These are phyloP conservation scores for Lactarius hatsudake DNA, from an alignment of 768 basidiomycete species.

Conservation along the genomic window DNA sequence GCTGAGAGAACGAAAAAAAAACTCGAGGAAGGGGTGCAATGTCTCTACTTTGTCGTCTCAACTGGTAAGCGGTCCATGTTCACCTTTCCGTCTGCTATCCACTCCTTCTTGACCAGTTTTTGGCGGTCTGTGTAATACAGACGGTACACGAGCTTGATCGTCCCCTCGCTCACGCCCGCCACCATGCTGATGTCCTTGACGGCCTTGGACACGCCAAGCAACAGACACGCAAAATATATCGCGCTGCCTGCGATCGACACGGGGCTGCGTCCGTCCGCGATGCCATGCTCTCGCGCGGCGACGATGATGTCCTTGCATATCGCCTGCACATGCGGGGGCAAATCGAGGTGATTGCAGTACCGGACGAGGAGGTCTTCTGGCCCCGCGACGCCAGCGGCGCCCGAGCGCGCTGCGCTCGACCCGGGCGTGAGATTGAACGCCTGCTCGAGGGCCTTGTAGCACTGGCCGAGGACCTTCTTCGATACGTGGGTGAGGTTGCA, in stretches of 20 bases:
- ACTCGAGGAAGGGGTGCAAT: not conserved
- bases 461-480: conserved; percentile 94
- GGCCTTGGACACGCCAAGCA: conserved; percentile 72
- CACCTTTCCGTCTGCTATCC: conserved; percentile 79
- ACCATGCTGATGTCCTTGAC: conserved; percentile 86
- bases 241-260: conserved; percentile 98
- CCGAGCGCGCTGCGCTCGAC: conserved; percentile 49
- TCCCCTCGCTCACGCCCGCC: conserved; percentile 95
- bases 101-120: conserved; percentile 80
- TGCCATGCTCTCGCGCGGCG: conserved; percentile 74
- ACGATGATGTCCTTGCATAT: conserved; percentile 82
- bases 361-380: conserved; percentile 89
- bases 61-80: conserved; percentile 42
- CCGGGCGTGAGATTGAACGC: conserved; percentile 88
- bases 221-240: conserved; percentile 86
- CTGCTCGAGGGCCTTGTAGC: conserved; percentile 64
- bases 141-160: conserved; percentile 85
- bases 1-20: not conserved
- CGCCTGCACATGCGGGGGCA: conserved; percentile 77
- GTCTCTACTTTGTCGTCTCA: conserved; percentile 28
- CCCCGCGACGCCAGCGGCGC: conserved; percentile 46
- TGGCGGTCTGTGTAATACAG: conserved; percentile 71
- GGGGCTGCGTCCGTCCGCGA: conserved; percentile 91
- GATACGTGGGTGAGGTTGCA: conserved; percentile 90
- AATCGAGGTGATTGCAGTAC: conserved; percentile 89